Conservation (phyloP, 805 yeast genomes). For the Wickerhamiella bombiphila region DNA sequence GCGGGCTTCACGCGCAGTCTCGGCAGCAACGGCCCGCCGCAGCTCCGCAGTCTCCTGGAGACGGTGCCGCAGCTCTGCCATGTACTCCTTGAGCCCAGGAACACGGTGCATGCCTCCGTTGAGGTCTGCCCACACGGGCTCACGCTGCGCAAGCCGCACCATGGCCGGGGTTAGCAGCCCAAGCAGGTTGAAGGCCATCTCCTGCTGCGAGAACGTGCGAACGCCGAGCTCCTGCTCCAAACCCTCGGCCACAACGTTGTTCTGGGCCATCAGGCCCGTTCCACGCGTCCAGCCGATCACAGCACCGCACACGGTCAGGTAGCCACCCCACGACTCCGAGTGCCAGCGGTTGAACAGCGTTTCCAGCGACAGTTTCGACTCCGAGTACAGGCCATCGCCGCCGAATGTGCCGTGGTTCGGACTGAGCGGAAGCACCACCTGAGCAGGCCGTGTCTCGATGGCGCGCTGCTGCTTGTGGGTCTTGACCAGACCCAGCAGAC, state of each 20-base stretch:
- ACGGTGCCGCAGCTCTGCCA: conserved; percentile 59
- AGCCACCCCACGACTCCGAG: conserved; percentile 92
- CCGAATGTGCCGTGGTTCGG: conserved; percentile 99
- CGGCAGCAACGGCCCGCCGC: conserved; percentile 89
- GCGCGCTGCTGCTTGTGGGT: conserved; percentile 60
- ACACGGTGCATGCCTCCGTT: conserved; percentile 97
- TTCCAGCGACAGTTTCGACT: conserved; percentile 89
- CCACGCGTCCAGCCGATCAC: conserved; percentile 99
- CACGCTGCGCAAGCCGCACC: conserved; percentile 73
- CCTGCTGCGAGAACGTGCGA: conserved; percentile 95
- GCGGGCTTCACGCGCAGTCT: conserved; percentile 75
- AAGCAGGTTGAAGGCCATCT: conserved; percentile 96
- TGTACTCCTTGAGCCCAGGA: conserved; percentile 79
- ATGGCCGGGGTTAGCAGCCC: conserved; percentile 86
- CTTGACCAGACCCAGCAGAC: conserved; percentile 85
- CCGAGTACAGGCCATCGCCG: conserved; percentile 95
- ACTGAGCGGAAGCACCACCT: conserved; percentile 87
- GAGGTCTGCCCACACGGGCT: conserved; percentile 94
- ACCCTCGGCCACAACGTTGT: conserved; percentile 95
- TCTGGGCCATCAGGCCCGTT: conserved; percentile 96
- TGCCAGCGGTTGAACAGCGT: conserved; percentile 97
- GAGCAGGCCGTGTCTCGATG: conserved; percentile 93
- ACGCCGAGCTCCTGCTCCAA: conserved; percentile 81
- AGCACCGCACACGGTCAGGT: conserved; percentile 95
- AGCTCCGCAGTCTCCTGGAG: conserved; percentile 73